phyloP scores from a whole-genome alignment of 2,329 filamentous ascomycete genomes.

The Bertia moriformis region DNA sequence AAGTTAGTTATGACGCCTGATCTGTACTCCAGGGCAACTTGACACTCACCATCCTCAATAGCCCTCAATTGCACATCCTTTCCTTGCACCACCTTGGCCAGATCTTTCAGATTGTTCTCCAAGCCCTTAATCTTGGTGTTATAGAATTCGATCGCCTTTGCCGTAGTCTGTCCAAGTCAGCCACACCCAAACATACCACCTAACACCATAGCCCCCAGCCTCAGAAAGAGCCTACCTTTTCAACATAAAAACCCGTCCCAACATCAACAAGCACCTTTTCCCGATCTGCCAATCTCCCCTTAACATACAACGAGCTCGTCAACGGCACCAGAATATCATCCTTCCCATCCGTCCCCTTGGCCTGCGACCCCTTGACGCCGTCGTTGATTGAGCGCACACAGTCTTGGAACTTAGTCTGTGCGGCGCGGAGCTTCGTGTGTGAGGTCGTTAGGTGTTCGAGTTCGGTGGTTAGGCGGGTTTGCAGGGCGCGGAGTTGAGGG shows the following conservation, averaged over 20 bases:
- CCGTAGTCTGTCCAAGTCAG: conserved; percentile 24
- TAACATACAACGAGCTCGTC: conserved; percentile 88
- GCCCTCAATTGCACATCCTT: background rate
- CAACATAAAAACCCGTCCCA: conserved; percentile 85
- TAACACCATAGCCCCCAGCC: background rate
- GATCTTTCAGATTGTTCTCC: conserved; percentile 45
- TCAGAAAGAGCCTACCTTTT: conserved; percentile 48
- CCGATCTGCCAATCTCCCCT: conserved; percentile 60
- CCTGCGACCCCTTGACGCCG: conserved; percentile 25
- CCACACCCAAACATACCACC: background rate
- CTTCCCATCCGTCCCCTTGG: conserved; percentile 24
- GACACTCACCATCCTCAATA: background rate
- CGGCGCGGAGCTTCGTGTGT: conserved; percentile 76
- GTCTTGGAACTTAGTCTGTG: conserved; percentile 82
- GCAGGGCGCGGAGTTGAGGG: conserved; percentile 77
- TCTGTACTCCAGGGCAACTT: background rate
- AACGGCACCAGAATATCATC: conserved; percentile 74
- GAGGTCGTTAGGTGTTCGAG: conserved; percentile 86
- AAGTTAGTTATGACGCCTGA: background rate
- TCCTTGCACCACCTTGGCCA: conserved; percentile 53
- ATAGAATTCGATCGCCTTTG: conserved; percentile 54
- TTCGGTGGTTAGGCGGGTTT: conserved; percentile 92
- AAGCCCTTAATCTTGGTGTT: conserved; percentile 53
- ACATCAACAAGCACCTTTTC: conserved; percentile 79
- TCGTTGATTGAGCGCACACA: conserved; percentile 65